Evolutionary conservation across 768 basidiomycete species (phyloP).

Genomic region (Mycena indigotica): DNA sequence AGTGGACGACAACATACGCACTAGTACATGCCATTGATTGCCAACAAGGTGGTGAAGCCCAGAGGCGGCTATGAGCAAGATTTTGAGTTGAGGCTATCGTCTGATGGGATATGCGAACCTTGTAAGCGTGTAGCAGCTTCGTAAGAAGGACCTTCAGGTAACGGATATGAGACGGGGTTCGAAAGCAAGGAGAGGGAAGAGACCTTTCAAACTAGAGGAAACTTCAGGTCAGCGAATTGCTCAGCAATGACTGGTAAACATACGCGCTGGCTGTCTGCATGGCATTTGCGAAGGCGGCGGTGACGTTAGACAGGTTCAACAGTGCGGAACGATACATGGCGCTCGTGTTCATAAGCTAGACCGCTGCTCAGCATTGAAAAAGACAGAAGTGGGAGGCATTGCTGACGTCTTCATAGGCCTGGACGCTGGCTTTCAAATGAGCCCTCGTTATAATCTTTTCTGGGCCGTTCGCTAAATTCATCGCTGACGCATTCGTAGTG

Average conservation of each 20-base stretch:
- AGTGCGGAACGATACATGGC: slow-evolving; percentile 82
- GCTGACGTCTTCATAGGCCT: slow-evolving; percentile 85
- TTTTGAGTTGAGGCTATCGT: slow-evolving; percentile 8
- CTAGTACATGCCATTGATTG: slow-evolving; percentile 91
- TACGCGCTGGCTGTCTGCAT: slow-evolving; percentile 84
- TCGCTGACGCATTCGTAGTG: slow-evolving; percentile 72
- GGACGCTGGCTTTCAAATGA: slow-evolving; percentile 75
- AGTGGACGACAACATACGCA: no score
- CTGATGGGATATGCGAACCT: slow-evolving; percentile 9
- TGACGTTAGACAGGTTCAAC: slow-evolving; percentile 78
- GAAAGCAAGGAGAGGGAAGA: background rate
- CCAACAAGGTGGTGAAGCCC: slow-evolving; percentile 90
- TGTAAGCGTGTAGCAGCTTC: slow-evolving; percentile 82
- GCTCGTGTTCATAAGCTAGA: slow-evolving; percentile 72
- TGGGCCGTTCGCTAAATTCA: slow-evolving; percentile 74
- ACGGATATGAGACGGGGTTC: slow-evolving; percentile 29
- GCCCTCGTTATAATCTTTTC: slow-evolving; percentile 81
- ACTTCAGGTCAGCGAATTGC: background rate
- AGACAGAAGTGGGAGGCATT: slow-evolving; percentile 10
- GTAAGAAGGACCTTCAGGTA: slow-evolving; percentile 78
- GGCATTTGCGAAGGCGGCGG: slow-evolving; percentile 83
- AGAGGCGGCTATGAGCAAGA: slow-evolving; percentile 55
- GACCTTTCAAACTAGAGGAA: background rate
- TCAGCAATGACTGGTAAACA: slow-evolving; percentile 28
- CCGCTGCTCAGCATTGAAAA: background rate